Evolutionary conservation across 768 basidiomycete species (phyloP), one percentile per base, ranked within the genome.

Genomic region (Serendipita sp.): DNA sequence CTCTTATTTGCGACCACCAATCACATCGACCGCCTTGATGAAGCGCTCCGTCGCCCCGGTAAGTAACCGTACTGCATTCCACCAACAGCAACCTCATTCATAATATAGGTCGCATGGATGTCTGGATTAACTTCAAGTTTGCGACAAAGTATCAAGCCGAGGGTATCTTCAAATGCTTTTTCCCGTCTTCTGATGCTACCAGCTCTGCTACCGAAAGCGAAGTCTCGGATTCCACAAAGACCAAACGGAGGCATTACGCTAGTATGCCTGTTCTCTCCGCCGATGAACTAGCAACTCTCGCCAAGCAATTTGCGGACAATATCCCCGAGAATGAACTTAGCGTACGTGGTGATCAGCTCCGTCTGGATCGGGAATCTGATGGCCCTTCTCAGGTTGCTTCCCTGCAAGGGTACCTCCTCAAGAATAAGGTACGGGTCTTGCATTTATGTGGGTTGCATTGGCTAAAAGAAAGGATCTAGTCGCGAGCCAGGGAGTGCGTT

Each of bases 131-230:
- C 75, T 92, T 92, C 74, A 85, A 86, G 60, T 85, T 92, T 69
- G 89, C 90, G 3, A 90, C 88, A 5, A 91, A 89, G 72, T 91
- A 88, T 88, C 90, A 92, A 69, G 90, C 90, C 14, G 89, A 90
- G 72, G 89, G 88, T 60, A 88, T 92, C 70, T 92, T 90, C 82
- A 90, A 90, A 71, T 90, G 88, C 72, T 92, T 92, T 82, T 92
- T 92, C 84, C 89, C 90, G 2, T 84, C 72, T 72, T 82, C 75
- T 63, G 75, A 79, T 2, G 66, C 77, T 61, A 64, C 73, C 20
- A 43, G 67, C 24, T 13, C 53, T 22, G 24, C 53, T 58, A 31
- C 53, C 53, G 58, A 65, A 38, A 56, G 42, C 9, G 61, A 65
- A 34, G 14, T 83, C 83, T 3, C 81, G 85, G 68, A 76, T 80